phyloP scores from a whole-genome alignment of 768 basidiomycete species.

The Crucibulum laeve region DNA sequence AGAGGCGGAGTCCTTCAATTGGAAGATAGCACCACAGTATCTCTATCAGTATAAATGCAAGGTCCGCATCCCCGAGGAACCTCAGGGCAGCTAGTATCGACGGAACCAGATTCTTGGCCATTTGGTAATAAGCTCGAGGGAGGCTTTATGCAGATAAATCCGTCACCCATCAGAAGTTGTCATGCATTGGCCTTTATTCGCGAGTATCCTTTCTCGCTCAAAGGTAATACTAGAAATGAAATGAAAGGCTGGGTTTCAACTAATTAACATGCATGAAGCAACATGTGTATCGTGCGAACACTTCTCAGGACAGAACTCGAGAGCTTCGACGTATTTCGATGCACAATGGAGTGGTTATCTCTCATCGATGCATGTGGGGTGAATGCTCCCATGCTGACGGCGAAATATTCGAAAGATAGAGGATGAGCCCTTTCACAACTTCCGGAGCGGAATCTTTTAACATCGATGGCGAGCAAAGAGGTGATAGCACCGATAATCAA shows the following conservation, averaged over 20 bases:
- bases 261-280: conserved; percentile 2
- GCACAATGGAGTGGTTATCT: not conserved
- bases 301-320: not conserved
- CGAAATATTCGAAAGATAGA: not conserved
- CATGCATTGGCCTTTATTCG: conserved; percentile 4
- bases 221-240: not conserved
- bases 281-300: not conserved
- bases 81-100: conserved; percentile 1
- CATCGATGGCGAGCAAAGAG: not conserved
- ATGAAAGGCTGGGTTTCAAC: not conserved
- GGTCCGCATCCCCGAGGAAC: conserved; percentile 10
- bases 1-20: no score
- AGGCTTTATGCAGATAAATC: conserved; percentile 8
- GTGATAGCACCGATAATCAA: not conserved
- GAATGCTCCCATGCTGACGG: not conserved
- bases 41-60: not conserved
- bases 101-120: conserved; percentile 13
- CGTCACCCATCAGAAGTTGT: conserved; percentile 7
- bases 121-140: conserved; percentile 7
- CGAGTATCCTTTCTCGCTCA: conserved; percentile 1
- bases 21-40: no score
- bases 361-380: not conserved
- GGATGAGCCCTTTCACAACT: not conserved
- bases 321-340: not conserved
- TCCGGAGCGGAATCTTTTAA: not conserved